Percentiles rank a stretch among this genome's conserved stretches.
These are phyloP conservation scores for Pseudogymnoascus sp. DNA, from an alignment of 2,329 filamentous ascomycete species.

Conservation along the genomic window DNA sequence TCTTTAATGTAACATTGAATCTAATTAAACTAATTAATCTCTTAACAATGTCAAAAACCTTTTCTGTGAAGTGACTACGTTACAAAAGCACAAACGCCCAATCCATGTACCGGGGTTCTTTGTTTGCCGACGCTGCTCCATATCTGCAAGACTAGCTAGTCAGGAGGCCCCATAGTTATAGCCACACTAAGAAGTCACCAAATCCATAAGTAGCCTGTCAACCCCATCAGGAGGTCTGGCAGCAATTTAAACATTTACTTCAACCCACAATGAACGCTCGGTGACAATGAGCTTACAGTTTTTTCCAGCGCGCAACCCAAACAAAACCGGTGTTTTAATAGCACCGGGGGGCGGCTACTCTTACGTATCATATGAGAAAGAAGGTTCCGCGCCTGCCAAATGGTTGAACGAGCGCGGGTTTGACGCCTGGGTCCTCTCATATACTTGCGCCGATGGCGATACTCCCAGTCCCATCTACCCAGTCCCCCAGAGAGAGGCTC, in stretches of 20 bases:
- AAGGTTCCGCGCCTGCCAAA: slow-evolving; percentile 16
- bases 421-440: slow-evolving; percentile 22
- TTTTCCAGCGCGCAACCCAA: neutral
- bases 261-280: neutral
- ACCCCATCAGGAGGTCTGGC: neutral
- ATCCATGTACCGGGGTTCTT: neutral
- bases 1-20: neutral
- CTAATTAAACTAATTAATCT: neutral
- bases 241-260: neutral
- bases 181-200: neutral
- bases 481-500: slow-evolving; percentile 16
- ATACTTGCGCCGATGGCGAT: slow-evolving; percentile 14
- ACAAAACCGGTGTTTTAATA: slow-evolving; percentile 17
- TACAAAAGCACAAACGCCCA: neutral
- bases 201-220: slow-evolving; percentile 5
- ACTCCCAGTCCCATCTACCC: slow-evolving; percentile 16
- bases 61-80: neutral
- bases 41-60: neutral
- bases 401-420: slow-evolving; percentile 20
- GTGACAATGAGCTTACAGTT: neutral
- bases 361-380: slow-evolving; percentile 16
- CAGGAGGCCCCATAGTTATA: neutral
- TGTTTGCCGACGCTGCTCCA: neutral
- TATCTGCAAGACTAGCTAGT: neutral
- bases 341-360: slow-evolving; percentile 22